Conservation (phyloP, 768 basidiomycete genomes). For the Leccinum obscurum region DNA sequence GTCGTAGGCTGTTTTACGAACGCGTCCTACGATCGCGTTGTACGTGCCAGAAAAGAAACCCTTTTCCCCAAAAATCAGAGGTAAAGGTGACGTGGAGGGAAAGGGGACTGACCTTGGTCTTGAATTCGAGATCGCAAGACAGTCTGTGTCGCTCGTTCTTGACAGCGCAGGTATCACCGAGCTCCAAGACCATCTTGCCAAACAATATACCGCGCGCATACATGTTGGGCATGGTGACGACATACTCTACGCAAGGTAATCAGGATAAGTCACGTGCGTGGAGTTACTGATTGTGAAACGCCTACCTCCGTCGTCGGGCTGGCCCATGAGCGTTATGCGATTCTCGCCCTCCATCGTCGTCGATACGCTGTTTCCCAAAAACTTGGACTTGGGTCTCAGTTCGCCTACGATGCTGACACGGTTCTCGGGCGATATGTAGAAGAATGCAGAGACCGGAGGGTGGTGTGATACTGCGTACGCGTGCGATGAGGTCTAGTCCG, state of each 20-base stretch:
- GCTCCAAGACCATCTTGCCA: slow-evolving; percentile 94
- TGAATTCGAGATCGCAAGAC: slow-evolving; percentile 89
- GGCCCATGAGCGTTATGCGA: slow-evolving; percentile 77
- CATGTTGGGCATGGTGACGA: slow-evolving; percentile 98
- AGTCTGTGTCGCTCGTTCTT: slow-evolving; percentile 78
- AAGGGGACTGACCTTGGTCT: slow-evolving; percentile 73
- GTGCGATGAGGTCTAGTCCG: slow-evolving; percentile 7
- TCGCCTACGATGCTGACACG: slow-evolving; percentile 87
- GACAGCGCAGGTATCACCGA: slow-evolving; percentile 86
- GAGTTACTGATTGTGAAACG: slow-evolving; percentile 29
- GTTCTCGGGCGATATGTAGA: slow-evolving; percentile 91
- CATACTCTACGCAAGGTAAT: slow-evolving; percentile 56
- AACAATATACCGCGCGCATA: slow-evolving; percentile 86
- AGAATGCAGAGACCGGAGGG: slow-evolving; percentile 94
- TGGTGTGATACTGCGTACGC: slow-evolving; percentile 82
- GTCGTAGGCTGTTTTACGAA: slow-evolving; percentile 62
- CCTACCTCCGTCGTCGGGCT: slow-evolving; percentile 81
- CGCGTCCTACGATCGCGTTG: slow-evolving; percentile 82
- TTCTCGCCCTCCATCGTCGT: slow-evolving; percentile 98
- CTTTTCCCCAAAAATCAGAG: slow-evolving; percentile 35
- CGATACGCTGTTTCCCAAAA: slow-evolving; percentile 95
- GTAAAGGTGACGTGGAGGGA: neutral
- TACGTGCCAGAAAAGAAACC: slow-evolving; percentile 98
- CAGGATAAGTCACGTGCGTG: slow-evolving; percentile 6
- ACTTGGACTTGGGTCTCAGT: slow-evolving; percentile 92